Evolutionary conservation across 1,284 basidiomycete genomes (phyloP).

Genomic region (Meira nashicola): DNA sequence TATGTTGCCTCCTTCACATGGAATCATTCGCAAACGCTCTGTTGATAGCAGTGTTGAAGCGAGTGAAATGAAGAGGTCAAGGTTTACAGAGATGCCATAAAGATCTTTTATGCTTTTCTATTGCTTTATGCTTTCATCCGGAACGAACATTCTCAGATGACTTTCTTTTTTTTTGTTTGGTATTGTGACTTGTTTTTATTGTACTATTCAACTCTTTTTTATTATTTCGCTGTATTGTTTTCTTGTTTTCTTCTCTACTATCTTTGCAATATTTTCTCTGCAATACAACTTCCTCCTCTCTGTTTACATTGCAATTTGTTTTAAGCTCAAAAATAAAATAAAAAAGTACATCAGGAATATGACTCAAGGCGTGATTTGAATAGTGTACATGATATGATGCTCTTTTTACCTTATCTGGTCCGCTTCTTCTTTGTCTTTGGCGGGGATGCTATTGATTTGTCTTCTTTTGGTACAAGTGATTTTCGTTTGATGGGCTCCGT

Average conservation of each 20-base stretch:
- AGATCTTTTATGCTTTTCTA: neutral
- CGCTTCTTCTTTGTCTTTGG: neutral
- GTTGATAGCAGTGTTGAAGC: neutral
- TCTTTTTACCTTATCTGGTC: neutral
- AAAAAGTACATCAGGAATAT: no score
- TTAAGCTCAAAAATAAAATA: no score
- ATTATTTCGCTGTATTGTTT: neutral
- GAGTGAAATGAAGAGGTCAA: constrained; percentile 1
- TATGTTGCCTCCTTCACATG: no score
- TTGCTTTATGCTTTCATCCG: neutral
- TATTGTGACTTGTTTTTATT: neutral
- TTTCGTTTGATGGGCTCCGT: no score
- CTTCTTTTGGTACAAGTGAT: neutral
- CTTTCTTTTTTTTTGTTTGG: neutral
- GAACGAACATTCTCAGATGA: neutral
- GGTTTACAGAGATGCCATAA: constrained; percentile 4
- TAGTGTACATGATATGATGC: no score
- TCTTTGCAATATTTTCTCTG: neutral
- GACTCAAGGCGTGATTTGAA: no score
- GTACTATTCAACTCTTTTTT: neutral
- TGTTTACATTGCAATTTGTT: no score
- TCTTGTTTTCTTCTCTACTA: neutral
- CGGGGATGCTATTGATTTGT: neutral
- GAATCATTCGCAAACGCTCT: no score
- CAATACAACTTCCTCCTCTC: no score